These are phyloP conservation scores for Suhomyces bribrorum DNA, from an alignment of 1,139 yeast species.

Conservation along the genomic window DNA sequence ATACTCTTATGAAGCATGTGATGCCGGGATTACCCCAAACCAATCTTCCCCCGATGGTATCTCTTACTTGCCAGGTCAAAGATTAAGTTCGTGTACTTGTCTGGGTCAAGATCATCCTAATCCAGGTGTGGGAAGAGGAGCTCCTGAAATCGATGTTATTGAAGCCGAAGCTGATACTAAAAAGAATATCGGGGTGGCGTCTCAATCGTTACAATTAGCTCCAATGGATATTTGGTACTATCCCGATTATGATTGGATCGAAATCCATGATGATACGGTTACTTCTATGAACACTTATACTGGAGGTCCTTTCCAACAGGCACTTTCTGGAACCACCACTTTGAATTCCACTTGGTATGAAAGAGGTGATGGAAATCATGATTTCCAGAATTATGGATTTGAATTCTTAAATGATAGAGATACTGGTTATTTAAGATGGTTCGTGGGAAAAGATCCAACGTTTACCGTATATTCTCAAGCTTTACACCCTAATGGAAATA, in stretches of 20 bases:
- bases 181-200: conserved; percentile 60
- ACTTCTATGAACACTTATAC: conserved; percentile 75
- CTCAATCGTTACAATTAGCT: conserved; percentile 82
- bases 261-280: conserved; percentile 57
- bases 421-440: conserved; percentile 80
- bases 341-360: conserved; percentile 79
- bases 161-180: conserved; percentile 68
- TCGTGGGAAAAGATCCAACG: conserved; percentile 69
- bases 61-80: conserved; percentile 33
- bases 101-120: conserved; percentile 72
- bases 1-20: conserved; percentile 33
- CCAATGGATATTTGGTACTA: conserved; percentile 86
- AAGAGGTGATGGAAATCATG: conserved; percentile 30
- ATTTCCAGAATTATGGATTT: conserved; percentile 72
- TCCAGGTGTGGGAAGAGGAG: conserved; percentile 79
- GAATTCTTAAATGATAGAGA: conserved; percentile 71
- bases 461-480: conserved; percentile 62
- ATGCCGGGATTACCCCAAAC: conserved; percentile 34
- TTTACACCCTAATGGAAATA: conserved; percentile 79
- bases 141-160: conserved; percentile 83
- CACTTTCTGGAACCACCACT: conserved; percentile 72
- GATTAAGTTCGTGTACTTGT: conserved; percentile 60
- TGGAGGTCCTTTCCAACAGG: conserved; percentile 88
- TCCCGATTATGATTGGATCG: conserved; percentile 75
- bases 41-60: conserved; percentile 35